Evolutionary conservation across 352 stramenopile genomes (phyloP).

Genomic region (Phytophthora rubi): DNA sequence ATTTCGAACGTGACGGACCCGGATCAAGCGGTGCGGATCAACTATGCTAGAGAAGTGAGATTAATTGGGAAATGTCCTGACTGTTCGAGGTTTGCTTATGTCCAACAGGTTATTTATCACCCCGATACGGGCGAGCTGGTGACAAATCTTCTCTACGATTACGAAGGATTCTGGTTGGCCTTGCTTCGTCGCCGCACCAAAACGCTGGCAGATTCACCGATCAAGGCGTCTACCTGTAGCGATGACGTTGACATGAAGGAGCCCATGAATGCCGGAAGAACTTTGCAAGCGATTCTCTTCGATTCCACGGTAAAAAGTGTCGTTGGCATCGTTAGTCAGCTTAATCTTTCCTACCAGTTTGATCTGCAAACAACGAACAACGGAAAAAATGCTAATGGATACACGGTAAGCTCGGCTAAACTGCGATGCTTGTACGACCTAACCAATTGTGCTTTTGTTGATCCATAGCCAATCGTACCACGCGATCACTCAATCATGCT

Average conservation of each 20-base stretch:
- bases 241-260: slow-evolving; percentile 40
- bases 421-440: neutral
- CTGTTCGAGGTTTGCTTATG: slow-evolving; percentile 5
- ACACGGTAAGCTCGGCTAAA: slow-evolving; percentile 52
- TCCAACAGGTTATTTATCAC: slow-evolving; percentile 61
- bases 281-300: slow-evolving; percentile 48
- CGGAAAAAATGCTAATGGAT: slow-evolving; percentile 48
- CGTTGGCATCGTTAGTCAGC: slow-evolving; percentile 49
- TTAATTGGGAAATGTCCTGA: neutral
- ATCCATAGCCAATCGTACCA: slow-evolving; percentile 57
- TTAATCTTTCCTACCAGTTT: slow-evolving; percentile 79
- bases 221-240: neutral
- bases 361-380: slow-evolving; percentile 52
- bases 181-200: slow-evolving; percentile 38
- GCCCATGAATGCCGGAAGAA: slow-evolving; percentile 7
- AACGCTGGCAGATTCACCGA: slow-evolving; percentile 8
- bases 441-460: slow-evolving; percentile 6
- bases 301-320: slow-evolving; percentile 60
- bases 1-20: slow-evolving; percentile 67
- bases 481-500: slow-evolving; percentile 85
- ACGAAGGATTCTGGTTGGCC: slow-evolving; percentile 74
- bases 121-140: slow-evolving; percentile 75
- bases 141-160: slow-evolving; percentile 80
- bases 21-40: slow-evolving; percentile 40
- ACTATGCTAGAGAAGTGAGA: neutral